phyloP scores from a whole-genome alignment of 345 rosid species.

The Erucastrum elatum region DNA sequence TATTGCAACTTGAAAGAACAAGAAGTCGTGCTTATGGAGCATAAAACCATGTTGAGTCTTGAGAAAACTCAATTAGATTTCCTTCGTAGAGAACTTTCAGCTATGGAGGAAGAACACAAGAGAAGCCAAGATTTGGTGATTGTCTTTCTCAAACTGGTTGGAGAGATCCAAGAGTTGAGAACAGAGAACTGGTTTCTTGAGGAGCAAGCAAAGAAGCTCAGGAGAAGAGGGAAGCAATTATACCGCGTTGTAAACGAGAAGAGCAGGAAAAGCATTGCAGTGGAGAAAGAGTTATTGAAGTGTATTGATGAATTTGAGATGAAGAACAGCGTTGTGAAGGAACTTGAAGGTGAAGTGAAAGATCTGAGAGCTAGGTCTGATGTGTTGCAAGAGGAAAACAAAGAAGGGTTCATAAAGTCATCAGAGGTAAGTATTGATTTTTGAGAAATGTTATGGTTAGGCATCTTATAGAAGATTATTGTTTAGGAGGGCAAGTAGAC shows the following conservation, averaged over 20 bases:
- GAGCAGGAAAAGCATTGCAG: slow-evolving; percentile 35
- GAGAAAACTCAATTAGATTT: slow-evolving; percentile 47
- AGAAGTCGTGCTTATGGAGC: slow-evolving; percentile 58
- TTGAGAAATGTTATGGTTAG: too few species aligned
- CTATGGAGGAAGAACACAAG: slow-evolving; percentile 49
- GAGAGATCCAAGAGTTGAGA: slow-evolving; percentile 44
- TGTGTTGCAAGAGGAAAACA: slow-evolving; percentile 49
- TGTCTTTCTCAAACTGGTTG: slow-evolving; percentile 42
- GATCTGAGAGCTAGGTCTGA: slow-evolving; percentile 33
- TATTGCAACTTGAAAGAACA: slow-evolving; percentile 57
- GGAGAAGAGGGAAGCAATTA: slow-evolving; percentile 43
- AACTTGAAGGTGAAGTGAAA: slow-evolving; percentile 46
- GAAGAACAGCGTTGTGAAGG: slow-evolving; percentile 36
- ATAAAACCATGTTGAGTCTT: slow-evolving; percentile 42
- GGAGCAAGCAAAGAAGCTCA: slow-evolving; percentile 52
- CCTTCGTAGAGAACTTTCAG: slow-evolving; percentile 50
- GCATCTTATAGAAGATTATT: too few species aligned
- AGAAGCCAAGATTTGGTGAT: slow-evolving; percentile 42
- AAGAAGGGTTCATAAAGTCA: slow-evolving; percentile 34
- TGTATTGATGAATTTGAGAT: slow-evolving; percentile 34
- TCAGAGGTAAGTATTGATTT: slow-evolving; percentile 42
- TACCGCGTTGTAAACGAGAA: slow-evolving; percentile 40
- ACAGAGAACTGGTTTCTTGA: slow-evolving; percentile 49
- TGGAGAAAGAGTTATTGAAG: slow-evolving; percentile 45
- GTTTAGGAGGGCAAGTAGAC: too few species aligned